These are phyloP conservation scores for Stagonosporopsis chrysanthemi DNA, from an alignment of 2,329 filamentous ascomycete genomes.

Conservation along the genomic window DNA sequence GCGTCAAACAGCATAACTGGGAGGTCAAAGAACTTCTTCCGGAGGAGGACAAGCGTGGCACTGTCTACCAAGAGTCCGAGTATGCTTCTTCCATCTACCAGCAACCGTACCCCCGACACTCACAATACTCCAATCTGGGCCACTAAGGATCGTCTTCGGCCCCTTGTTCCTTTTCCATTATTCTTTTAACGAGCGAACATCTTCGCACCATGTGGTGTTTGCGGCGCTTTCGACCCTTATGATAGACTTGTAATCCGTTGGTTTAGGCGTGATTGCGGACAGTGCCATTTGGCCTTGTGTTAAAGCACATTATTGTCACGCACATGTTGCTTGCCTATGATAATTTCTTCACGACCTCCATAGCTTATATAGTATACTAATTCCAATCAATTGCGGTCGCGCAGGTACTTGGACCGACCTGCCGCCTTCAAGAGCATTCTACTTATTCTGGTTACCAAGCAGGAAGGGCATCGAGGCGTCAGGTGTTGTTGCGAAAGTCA, in stretches of 20 bases:
- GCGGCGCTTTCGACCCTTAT: conserved; percentile 6
- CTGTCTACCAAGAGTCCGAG: conserved; percentile 72
- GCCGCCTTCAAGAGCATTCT: neutral
- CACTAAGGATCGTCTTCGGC: conserved; percentile 26
- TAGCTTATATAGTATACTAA: conserved; percentile 27
- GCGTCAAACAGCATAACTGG: conserved; percentile 95
- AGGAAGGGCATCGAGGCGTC: no score
- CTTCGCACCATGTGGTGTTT: conserved; percentile 2
- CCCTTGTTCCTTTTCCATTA: conserved; percentile 9
- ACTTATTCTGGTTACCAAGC: no score
- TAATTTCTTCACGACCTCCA: conserved; percentile 14
- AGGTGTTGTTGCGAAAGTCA: neutral
- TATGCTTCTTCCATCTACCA: conserved; percentile 60
- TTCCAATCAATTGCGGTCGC: neutral
- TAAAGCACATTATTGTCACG: neutral
- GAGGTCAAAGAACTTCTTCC: conserved; percentile 88
- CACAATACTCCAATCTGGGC: conserved; percentile 46
- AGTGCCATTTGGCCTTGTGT: neutral
- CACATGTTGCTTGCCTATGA: neutral
- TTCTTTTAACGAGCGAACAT: conserved; percentile 9
- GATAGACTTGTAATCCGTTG: conserved; percentile 10
- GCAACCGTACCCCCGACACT: conserved; percentile 41
- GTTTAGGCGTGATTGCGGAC: neutral
- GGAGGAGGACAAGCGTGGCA: conserved; percentile 80
- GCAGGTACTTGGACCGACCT: neutral